These are phyloP conservation scores for Tolypocladium cylindrosporum DNA, from an alignment of 2,329 filamentous ascomycete species.

Conservation along the genomic window DNA sequence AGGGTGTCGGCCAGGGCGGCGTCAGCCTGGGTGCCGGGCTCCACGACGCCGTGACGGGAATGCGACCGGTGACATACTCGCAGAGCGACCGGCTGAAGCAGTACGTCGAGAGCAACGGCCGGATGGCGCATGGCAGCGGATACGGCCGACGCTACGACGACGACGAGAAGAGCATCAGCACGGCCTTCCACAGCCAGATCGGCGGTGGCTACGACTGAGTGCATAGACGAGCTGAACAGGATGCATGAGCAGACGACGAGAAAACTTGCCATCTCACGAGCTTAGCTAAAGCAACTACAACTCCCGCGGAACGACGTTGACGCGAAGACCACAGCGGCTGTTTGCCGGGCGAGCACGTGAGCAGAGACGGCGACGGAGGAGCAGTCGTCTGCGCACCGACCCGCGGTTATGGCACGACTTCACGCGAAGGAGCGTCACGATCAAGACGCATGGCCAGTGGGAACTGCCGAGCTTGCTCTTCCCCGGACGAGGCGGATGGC, in stretches of 20 bases:
- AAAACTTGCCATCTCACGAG: slow-evolving; percentile 10
- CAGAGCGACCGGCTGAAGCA: slow-evolving; percentile 75
- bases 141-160: slow-evolving; percentile 72
- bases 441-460: background rate
- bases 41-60: slow-evolving; percentile 60
- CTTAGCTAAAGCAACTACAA: background rate
- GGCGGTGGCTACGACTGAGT: slow-evolving; percentile 51
- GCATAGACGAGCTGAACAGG: slow-evolving; percentile 10
- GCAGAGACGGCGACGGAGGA: background rate
- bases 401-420: background rate
- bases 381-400: background rate
- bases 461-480: background rate
- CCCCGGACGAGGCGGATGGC: background rate
- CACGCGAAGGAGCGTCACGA: background rate
- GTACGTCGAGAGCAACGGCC: slow-evolving; percentile 80
- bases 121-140: slow-evolving; percentile 55
- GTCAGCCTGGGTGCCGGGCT: slow-evolving; percentile 79
- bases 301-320: background rate
- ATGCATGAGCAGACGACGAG: slow-evolving; percentile 17
- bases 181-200: slow-evolving; percentile 92
- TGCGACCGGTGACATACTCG: slow-evolving; percentile 48
- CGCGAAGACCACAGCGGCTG: background rate
- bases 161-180: slow-evolving; percentile 91
- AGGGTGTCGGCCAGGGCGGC: slow-evolving; percentile 71
- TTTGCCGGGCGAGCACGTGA: background rate